Evolutionary conservation across 2,329 filamentous ascomycete genomes (phyloP), one percentile per base, ranked within the genome.

Genomic region (Myriosclerotinia curreyana): DNA sequence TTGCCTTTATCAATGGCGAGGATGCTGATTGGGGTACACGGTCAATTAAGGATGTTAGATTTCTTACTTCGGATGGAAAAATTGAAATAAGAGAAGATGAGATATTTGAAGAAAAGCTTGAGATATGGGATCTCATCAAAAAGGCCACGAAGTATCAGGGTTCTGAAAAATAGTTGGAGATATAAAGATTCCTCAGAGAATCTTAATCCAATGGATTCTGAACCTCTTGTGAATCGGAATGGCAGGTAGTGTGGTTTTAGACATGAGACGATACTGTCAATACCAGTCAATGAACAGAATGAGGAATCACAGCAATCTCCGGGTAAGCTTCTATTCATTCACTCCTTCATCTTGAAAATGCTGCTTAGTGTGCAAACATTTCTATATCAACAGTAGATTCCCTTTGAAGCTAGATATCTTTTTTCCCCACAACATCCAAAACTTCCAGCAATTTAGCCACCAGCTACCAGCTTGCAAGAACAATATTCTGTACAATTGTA

Each of bases 1-100:
- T 34, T 51, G 22, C 25, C 9, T 68, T 69, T 51, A 55, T 68
- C 3, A 51, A 60, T 12, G 67, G 62, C 1, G 61, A 64, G 11
- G 20, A 58, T 3, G 28, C 67, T 2, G 22, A 54, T 8, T 69
- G 66, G 68, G 66, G 66, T 11, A 66, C 67, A 4, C 44, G 25
- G 6, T 46, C 49, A 1, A 31, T 68, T 11, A 52, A 60, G 15
- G 54, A 69, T 9, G 63, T 68, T 0, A 52, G 54, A 52, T 64
- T 61, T 49, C 44, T 69, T n/a, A 67, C 62, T 1, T 51, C 50
- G 9, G 56, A 62, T n/a, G 67, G 66, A 6, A 34, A 59, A 5
- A 66, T 68, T 15, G 48, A 64, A 22, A 25, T 67, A 20, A 64
- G 49, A 25, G 15, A 65, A 6, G 68, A 69, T 59, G 64, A 68